Conservation (phyloP, 2,329 filamentous ascomycete genomes). For the Diaporthe nobilis region DNA sequence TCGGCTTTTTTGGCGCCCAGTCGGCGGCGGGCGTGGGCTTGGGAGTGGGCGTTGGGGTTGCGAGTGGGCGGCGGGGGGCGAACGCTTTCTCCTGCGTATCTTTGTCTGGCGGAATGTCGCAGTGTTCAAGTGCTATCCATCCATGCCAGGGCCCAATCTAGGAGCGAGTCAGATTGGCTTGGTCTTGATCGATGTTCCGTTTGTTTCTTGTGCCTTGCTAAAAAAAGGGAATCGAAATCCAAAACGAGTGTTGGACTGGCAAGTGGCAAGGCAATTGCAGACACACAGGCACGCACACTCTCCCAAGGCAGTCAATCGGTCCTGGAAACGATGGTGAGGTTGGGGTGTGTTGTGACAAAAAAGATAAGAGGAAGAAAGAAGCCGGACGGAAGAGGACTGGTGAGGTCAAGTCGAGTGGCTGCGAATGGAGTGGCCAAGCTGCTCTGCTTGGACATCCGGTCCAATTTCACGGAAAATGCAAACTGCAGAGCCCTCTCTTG, state of each 20-base stretch:
- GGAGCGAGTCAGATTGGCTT: constrained; percentile 36
- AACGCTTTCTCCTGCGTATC: constrained; percentile 23
- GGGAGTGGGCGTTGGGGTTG: constrained; percentile 12
- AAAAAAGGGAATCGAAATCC: constrained; percentile 27
- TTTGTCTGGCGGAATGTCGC: constrained; percentile 31
- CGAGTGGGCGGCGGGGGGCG: constrained; percentile 13
- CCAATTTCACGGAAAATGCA: constrained; percentile 30
- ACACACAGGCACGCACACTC: background rate
- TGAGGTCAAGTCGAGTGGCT: background rate
- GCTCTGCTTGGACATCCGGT: constrained; percentile 21
- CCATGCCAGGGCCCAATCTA: constrained; percentile 30
- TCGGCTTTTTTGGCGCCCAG: constrained; percentile 33
- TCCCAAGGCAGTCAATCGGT: background rate
- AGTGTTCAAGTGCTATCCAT: constrained; percentile 25
- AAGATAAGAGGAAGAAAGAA: constrained; percentile 13
- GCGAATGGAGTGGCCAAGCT: constrained; percentile 12
- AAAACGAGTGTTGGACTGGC: constrained; percentile 34
- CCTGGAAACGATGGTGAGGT: constrained; percentile 8
- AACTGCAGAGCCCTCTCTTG: constrained; percentile 27
- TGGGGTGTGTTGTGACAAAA: background rate
- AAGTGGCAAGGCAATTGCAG: background rate
- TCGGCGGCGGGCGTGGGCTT: constrained; percentile 24
- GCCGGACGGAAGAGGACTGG: constrained; percentile 10
- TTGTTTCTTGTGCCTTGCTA: constrained; percentile 14
- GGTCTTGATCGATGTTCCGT: constrained; percentile 27